phyloP scores from a whole-genome alignment of 2,329 filamentous ascomycete species.

The Diaporthe sp. region DNA sequence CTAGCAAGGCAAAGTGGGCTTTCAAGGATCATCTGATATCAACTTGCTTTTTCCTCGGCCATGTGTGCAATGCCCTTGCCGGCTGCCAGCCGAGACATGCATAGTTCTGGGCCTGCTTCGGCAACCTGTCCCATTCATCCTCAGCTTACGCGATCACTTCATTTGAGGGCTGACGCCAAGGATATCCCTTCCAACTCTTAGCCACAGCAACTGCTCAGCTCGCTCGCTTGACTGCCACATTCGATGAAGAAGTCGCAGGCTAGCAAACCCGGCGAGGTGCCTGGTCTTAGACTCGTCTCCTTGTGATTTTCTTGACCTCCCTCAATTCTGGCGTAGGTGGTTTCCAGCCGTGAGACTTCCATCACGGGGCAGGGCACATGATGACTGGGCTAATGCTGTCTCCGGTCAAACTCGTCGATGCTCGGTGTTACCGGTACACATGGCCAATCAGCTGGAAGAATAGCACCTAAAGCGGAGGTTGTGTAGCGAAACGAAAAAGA shows the following conservation, averaged over 20 bases:
- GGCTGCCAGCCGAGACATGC: slow-evolving; percentile 37
- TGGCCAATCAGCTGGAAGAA: neutral
- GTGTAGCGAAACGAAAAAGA: neutral
- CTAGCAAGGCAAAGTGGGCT: neutral
- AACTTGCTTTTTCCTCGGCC: slow-evolving; percentile 15
- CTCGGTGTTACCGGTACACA: neutral
- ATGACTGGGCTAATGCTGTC: slow-evolving; percentile 24
- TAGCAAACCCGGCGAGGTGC: too few relatives aligned
- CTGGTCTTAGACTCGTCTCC: neutral
- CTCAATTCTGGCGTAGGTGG: neutral
- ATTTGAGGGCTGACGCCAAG: neutral
- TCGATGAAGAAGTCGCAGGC: neutral
- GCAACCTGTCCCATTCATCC: slow-evolving; percentile 8
- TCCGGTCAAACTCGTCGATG: neutral
- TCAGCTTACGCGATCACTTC: neutral
- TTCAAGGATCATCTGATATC: neutral
- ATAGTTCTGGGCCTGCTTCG: neutral
- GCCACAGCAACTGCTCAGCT: neutral
- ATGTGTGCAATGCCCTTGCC: slow-evolving; percentile 5
- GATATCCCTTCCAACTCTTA: neutral
- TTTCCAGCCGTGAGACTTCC: neutral
- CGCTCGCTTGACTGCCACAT: too few relatives aligned
- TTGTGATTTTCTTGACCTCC: neutral
- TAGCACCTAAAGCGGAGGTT: neutral
- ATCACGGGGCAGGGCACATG: slow-evolving; percentile 24